A percentile compares a stretch with the other conserved stretches of the same genome.
Conservation (phyloP, 129 eudicot genomes). For the Deinandra increscens region DNA sequence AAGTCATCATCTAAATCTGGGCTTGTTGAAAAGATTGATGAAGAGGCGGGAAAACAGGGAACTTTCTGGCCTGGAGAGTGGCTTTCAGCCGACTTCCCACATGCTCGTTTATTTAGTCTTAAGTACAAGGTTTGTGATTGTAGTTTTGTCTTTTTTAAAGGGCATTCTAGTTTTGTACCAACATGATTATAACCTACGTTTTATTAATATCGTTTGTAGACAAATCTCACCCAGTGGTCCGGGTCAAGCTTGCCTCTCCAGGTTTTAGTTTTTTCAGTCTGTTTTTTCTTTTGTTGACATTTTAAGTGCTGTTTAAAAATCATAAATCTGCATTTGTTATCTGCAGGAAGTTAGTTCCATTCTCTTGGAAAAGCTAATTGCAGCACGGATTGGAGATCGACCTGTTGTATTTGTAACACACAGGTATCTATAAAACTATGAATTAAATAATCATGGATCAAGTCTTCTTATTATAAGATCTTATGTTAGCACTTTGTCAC, state of each 20-base stretch:
- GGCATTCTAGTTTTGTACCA: background rate
- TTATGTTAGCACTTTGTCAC: conserved; percentile 14
- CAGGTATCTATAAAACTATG: conserved; percentile 42
- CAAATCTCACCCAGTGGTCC: conserved; percentile 97
- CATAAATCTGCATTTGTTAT: background rate
- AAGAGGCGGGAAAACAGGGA: conserved; percentile 94
- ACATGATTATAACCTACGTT: conserved; percentile 17
- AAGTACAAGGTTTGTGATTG: conserved; percentile 83
- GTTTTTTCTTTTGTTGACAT: background rate
- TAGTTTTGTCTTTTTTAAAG: background rate
- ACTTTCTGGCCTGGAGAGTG: conserved; percentile 99
- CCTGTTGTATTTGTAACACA: conserved; percentile 95
- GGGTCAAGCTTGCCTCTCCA: conserved; percentile 89
- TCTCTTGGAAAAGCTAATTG: conserved; percentile 81
- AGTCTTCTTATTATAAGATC: conserved; percentile 8
- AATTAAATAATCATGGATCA: conserved; percentile 1
- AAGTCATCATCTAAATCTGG: conserved; percentile 96
- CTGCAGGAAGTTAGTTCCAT: conserved; percentile 95
- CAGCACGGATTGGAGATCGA: conserved; percentile 86
- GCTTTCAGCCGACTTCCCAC: conserved; percentile 92
- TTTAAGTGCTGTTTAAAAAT: background rate
- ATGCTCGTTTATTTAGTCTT: conserved; percentile 89
- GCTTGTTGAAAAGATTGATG: conserved; percentile 96
- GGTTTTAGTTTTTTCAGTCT: conserved; percentile 1
- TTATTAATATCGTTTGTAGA: conserved; percentile 47